Evolutionary conservation across 1,284 basidiomycete genomes (phyloP), one percentile per base, ranked within the genome.

Genomic region (Rhizoctonia solani): DNA sequence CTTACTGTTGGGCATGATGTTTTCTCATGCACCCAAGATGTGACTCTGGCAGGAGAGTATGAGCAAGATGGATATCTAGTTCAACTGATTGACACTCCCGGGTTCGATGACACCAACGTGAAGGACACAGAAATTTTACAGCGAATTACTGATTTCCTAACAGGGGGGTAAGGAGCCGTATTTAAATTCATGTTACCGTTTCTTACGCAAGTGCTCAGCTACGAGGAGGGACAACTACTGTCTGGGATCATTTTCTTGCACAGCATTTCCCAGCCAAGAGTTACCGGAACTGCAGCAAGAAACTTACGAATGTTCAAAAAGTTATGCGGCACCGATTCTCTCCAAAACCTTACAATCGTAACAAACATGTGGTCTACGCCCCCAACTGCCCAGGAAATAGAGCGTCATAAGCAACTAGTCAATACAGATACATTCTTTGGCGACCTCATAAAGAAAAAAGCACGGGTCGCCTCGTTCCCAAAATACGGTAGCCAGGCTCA

Each of bases 291-390:
- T n/a, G 49, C 68, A n/a, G 41, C 41, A 4, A 42, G 49, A 8
- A 69, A 66, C 13, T 49, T 70, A n/a, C 44, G 54, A 13, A 37
- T 69, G 16, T 49, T 70, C 56, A 41, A 32, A 25, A 46, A 63
- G 32, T 46, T 71, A 8, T 71, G 69, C 34, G 68, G 68, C 4
- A 16, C 32, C 21, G 44, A 61, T 13, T 42, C 55, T 5, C 50
- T 71, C 41, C 2, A 41, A 25, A 75, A 74, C 53, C 72, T 73
- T 30, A 27, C 72, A 11, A 67, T 75, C 37, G 72, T 71, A 11
- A 75, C 74, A 27, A 74, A 61, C 34, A 74, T 74, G 73, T 75
- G 74, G 74, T 66, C 61, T n/a, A 14, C 53, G 14, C 61, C 61
- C 6, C 61, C 61, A n/a, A 42, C 25, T 13, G 14, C 47, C 1